Conservation (phyloP, 2,329 filamentous ascomycete species). For the Knufia fluminis region DNA sequence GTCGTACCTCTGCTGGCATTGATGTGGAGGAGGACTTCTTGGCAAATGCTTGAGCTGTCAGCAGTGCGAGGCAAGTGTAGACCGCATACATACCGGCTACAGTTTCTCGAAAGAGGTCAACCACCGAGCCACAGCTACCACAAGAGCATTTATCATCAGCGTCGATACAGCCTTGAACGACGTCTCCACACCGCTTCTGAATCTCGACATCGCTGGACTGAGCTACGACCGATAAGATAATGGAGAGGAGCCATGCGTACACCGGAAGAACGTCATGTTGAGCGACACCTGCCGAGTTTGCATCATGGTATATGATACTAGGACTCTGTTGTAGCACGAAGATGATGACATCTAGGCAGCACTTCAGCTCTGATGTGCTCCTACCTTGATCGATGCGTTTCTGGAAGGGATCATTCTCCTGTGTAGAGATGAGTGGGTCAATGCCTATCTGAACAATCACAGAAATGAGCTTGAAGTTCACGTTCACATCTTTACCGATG, state of each 20-base stretch:
- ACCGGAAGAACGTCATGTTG: slow-evolving; percentile 35
- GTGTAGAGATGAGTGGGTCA: slow-evolving; percentile 46
- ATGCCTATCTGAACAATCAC: slow-evolving; percentile 69
- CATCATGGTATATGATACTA: neutral
- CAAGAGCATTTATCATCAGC: slow-evolving; percentile 2
- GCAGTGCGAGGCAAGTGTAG: neutral
- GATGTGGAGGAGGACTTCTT: neutral
- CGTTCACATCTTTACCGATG: slow-evolving; percentile 56
- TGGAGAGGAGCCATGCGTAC: slow-evolving; percentile 46
- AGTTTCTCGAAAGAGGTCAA: neutral
- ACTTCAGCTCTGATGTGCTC: slow-evolving; percentile 37
- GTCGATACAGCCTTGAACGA: neutral
- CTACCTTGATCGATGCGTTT: slow-evolving; percentile 32
- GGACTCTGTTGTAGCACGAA: slow-evolving; percentile 67
- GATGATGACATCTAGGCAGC: slow-evolving; percentile 69
- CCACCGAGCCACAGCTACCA: neutral
- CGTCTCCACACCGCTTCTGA: slow-evolving; percentile 2
- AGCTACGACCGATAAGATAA: slow-evolving; percentile 40
- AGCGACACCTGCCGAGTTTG: neutral
- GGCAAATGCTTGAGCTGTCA: neutral
- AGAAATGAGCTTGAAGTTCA: slow-evolving; percentile 79
- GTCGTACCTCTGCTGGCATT: neutral
- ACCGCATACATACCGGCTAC: neutral
- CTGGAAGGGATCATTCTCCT: slow-evolving; percentile 60
- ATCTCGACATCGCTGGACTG: slow-evolving; percentile 1